Conservation (phyloP, 2,329 filamentous ascomycete species). For the Hymenoscyphus occultus region DNA sequence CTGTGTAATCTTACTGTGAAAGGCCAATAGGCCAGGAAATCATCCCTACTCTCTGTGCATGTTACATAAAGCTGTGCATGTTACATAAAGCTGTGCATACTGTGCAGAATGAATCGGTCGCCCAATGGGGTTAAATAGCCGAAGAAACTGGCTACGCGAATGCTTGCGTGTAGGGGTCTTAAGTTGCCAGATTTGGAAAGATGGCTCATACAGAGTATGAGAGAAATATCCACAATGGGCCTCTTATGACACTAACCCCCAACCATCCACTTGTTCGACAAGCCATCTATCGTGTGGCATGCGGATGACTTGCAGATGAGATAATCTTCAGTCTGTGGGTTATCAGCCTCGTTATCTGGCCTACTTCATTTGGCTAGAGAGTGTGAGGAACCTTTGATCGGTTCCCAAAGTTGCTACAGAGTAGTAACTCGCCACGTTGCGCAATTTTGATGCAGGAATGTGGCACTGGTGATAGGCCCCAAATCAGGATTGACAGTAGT, state of each 20-base stretch:
- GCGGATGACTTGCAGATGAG: too few relatives aligned
- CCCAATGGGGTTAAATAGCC: neutral
- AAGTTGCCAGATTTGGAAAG: neutral
- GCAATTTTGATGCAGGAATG: neutral
- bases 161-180: neutral
- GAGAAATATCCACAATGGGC: too few relatives aligned
- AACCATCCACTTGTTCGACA: too few relatives aligned
- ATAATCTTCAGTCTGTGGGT: too few relatives aligned
- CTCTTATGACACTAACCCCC: too few relatives aligned
- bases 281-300: too few relatives aligned
- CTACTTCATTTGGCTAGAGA: too few relatives aligned
- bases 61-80: neutral
- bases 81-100: neutral
- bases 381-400: neutral
- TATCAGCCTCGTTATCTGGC: too few relatives aligned
- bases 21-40: neutral
- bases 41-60: neutral
- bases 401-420: neutral
- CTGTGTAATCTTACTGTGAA: neutral
- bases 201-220: too few relatives aligned
- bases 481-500: neutral
- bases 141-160: neutral
- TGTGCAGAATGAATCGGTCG: neutral
- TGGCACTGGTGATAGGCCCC: conserved; percentile 2
- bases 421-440: neutral